Conservation (phyloP, 2,329 filamentous ascomycete genomes). For the Talaromyces sp. region DNA sequence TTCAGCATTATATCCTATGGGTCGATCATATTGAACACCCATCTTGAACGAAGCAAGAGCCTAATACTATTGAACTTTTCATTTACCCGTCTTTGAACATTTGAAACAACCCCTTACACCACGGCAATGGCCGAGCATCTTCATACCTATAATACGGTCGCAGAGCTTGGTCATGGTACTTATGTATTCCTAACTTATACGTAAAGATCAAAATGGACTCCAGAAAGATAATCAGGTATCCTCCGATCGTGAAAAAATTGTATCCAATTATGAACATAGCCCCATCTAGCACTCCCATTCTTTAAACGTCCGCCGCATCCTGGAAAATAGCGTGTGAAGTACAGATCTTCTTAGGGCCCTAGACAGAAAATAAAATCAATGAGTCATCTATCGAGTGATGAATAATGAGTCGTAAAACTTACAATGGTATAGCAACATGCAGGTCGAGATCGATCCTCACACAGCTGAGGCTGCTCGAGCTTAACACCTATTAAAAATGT, state of each 20-base stretch:
- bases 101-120: no score
- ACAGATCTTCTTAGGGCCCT: slow-evolving; percentile 32
- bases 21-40: neutral
- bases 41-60: neutral
- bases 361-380: neutral
- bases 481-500: slow-evolving; percentile 17
- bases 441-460: slow-evolving; percentile 29
- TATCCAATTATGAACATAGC: slow-evolving; percentile 7
- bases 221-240: slow-evolving; percentile 6
- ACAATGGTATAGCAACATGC: slow-evolving; percentile 37
- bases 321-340: slow-evolving; percentile 29
- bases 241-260: neutral
- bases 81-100: neutral
- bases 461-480: slow-evolving; percentile 22
- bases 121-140: no score
- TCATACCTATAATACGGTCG: no score
- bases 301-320: slow-evolving; percentile 20
- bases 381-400: neutral
- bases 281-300: neutral
- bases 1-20: neutral
- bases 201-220: slow-evolving; percentile 16
- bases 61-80: neutral
- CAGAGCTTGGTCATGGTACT: neutral
- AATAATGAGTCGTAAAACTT: slow-evolving; percentile 10
- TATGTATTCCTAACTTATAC: slow-evolving; percentile 10